Base-by-base conservation (phyloP, 2,329 filamentous ascomycete genomes). In the Exophiala spinifera region DNA sequence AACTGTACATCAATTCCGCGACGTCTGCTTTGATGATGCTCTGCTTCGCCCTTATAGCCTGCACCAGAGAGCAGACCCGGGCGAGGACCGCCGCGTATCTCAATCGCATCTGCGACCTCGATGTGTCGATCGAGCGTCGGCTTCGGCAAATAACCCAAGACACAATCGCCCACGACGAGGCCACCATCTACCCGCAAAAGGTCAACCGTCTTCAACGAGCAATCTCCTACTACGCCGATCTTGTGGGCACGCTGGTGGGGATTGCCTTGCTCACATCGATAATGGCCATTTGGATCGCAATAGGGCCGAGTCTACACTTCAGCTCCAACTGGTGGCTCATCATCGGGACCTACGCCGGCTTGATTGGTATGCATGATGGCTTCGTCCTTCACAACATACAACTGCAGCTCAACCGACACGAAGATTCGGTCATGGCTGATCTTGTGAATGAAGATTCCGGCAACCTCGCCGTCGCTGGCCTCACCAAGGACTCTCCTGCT, bases 291-390 rank as follows among this genome's bases (percentile, higher is more conserved):
- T 77, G 75, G 74, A 47, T 72, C 8, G 62, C 66, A 4, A 65
- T 75, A 7, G 74, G 74, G 1, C 70, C 70, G 3, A 42, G 66
- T 3, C 17, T 39, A 39, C 15, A 39, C 15, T 77, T 73, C 59
- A 67, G 70, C 53, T 63, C 66, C 53, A 76, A 74, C 62, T 78
- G 75, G 75, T 76, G 72, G 70, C 69, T 77, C 0, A 67, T 77
- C 14, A 76, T 77, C 45, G 75, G 75, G 11, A 77, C 75, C 0
- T 78, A 76, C 57, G 74, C 75, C 0, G 75, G 75, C 2, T 66
- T 78, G 4, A 66, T 77, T 43, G 75, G 75, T 1, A 67, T 76
- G 46, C 67, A 72, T 28, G 74, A 77, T 57, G 71, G 72, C 21
- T 77, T 77, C 53, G 68, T 77, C 13, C 67, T 77, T 11, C 72